phyloP scores from a whole-genome alignment of 768 basidiomycete species.

The Tylopilus sp. region DNA sequence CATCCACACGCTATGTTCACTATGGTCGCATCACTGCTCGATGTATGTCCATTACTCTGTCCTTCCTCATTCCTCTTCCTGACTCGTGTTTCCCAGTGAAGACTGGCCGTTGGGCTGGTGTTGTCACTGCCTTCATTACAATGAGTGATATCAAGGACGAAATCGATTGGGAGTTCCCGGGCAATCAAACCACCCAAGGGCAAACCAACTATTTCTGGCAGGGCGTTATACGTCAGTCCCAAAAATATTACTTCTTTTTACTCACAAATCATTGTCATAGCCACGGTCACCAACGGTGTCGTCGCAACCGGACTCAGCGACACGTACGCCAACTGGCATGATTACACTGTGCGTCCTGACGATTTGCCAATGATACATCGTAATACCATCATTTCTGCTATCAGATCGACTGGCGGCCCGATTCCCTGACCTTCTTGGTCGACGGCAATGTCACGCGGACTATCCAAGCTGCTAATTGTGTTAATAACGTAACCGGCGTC shows the following conservation, averaged over 20 bases:
- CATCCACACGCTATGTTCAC: slow-evolving; percentile 77
- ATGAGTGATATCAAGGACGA: slow-evolving; percentile 85
- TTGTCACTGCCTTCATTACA: slow-evolving; percentile 82
- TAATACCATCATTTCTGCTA: background rate
- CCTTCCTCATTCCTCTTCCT: background rate
- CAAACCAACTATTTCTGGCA: slow-evolving; percentile 86
- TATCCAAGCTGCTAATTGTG: slow-evolving; percentile 54
- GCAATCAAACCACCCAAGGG: slow-evolving; percentile 53
- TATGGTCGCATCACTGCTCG: slow-evolving; percentile 73
- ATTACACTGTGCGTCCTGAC: slow-evolving; percentile 57
- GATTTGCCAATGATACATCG: background rate
- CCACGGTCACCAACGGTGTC: slow-evolving; percentile 46
- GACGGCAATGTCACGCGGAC: slow-evolving; percentile 73
- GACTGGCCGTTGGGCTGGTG: slow-evolving; percentile 74
- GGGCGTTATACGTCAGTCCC: slow-evolving; percentile 54
- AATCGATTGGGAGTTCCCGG: slow-evolving; percentile 86
- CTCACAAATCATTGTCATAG: slow-evolving; percentile 24
- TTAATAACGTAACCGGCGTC: slow-evolving; percentile 50
- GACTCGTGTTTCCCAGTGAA: slow-evolving; percentile 48
- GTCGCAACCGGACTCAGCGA: slow-evolving; percentile 50
- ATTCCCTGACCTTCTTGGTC: slow-evolving; percentile 60
- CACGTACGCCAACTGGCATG: slow-evolving; percentile 69
- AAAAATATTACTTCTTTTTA: background rate
- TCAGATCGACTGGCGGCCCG: slow-evolving; percentile 80
- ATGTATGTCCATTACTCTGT: slow-evolving; percentile 33